Percentiles rank a stretch among this genome's conserved stretches.
phyloP scores from a whole-genome alignment of 2,329 filamentous ascomycete genomes.

The Metarhizium album region DNA sequence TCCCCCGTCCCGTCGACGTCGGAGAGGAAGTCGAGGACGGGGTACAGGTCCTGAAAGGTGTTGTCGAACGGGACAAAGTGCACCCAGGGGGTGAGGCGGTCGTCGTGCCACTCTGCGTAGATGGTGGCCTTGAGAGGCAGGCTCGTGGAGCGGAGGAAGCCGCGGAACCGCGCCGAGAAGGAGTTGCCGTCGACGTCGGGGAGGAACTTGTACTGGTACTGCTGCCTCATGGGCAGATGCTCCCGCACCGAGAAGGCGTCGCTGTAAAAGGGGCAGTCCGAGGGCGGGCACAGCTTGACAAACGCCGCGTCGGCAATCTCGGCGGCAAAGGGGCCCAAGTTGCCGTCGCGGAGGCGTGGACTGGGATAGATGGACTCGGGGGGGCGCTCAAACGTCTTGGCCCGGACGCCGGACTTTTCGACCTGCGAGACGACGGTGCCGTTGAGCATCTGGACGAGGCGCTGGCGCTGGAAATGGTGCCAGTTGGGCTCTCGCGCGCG shows the following conservation, averaged over 20 bases:
- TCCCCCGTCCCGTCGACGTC: conserved; percentile 37
- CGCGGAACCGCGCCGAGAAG: conserved; percentile 51
- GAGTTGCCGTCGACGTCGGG: conserved; percentile 62
- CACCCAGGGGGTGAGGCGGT: conserved; percentile 55
- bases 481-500: conserved; percentile 44
- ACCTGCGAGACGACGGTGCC: conserved; percentile 41
- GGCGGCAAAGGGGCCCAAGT: conserved; percentile 30
- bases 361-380: conserved; percentile 31
- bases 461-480: conserved; percentile 60
- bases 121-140: conserved; percentile 62
- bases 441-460: conserved; percentile 60
- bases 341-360: conserved; percentile 18
- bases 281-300: conserved; percentile 26
- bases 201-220: conserved; percentile 52
- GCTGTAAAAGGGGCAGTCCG: conserved; percentile 28
- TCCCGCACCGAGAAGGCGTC: conserved; percentile 23
- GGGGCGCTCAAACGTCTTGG: conserved; percentile 40
- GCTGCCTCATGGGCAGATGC: conserved; percentile 31
- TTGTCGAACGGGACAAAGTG: conserved; percentile 67
- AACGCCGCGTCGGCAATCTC: conserved; percentile 34
- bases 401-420: conserved; percentile 28
- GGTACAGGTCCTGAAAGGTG: conserved; percentile 55
- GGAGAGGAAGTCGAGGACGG: conserved; percentile 55
- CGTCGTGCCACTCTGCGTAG: conserved; percentile 67
- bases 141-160: conserved; percentile 52